A percentile compares a stretch with the other conserved stretches of the same genome.
Evolutionary conservation across 2,329 filamentous ascomycete species (phyloP).

Genomic region (Penicillium brevicompactum): DNA sequence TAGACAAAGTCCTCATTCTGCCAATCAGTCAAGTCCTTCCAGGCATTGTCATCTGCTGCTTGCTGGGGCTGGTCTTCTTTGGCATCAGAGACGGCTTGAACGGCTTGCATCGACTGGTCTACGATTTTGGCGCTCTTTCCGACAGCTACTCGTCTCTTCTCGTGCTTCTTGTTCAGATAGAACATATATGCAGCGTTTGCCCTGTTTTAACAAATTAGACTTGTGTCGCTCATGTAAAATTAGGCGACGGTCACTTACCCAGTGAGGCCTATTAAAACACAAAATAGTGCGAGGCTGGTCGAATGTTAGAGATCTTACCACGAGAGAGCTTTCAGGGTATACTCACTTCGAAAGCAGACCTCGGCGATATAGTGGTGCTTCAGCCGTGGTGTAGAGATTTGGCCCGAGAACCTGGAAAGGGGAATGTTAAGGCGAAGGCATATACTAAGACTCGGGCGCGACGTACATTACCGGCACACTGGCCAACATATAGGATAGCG

Average conservation of each 20-base stretch:
- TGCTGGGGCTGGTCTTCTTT: slow-evolving; percentile 33
- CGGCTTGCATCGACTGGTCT: slow-evolving; percentile 61
- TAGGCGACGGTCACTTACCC: slow-evolving; percentile 27
- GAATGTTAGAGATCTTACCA: slow-evolving; percentile 10
- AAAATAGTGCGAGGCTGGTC: slow-evolving; percentile 58
- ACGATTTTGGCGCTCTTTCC: slow-evolving; percentile 62
- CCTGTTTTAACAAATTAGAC: slow-evolving; percentile 14
- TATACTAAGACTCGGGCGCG: background rate
- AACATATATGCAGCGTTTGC: slow-evolving; percentile 52
- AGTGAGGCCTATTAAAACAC: slow-evolving; percentile 59
- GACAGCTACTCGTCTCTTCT: slow-evolving; percentile 55
- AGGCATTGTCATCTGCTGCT: slow-evolving; percentile 51
- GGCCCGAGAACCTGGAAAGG: slow-evolving; percentile 59
- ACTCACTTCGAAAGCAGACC: slow-evolving; percentile 60
- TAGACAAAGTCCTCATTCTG: slow-evolving; percentile 68
- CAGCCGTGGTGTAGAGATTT: slow-evolving; percentile 63
- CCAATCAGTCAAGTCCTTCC: slow-evolving; percentile 62
- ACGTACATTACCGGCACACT: slow-evolving; percentile 62
- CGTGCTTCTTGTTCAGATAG: slow-evolving; percentile 59
- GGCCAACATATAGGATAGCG: slow-evolving; percentile 65
- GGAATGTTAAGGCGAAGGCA: background rate
- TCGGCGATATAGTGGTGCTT: slow-evolving; percentile 60
- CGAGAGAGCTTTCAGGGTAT: background rate
- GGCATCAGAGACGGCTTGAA: slow-evolving; percentile 22
- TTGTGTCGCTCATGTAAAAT: background rate